Conservation (phyloP, 106 monocot genomes). For the Acanthochlamys bracteata region DNA sequence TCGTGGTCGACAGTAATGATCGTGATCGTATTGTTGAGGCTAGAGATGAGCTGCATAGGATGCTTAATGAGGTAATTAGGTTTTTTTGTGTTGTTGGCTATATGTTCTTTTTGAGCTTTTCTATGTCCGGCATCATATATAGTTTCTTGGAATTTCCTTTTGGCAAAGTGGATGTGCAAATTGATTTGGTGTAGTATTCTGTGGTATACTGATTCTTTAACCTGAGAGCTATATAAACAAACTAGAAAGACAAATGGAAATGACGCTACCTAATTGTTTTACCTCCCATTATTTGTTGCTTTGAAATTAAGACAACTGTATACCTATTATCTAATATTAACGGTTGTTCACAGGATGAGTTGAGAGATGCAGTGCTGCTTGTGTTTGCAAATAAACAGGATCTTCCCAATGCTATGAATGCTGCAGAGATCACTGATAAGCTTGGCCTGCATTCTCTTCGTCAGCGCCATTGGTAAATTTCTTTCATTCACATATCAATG, state of each 20-base stretch:
- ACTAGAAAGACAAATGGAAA: no score
- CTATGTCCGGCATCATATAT: no score
- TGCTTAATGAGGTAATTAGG: conserved; percentile 25
- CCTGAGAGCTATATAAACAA: no score
- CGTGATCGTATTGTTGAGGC: conserved; percentile 27
- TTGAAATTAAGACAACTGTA: no score
- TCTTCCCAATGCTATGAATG: conserved; percentile 52
- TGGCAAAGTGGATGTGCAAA: no score
- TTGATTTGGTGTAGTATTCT: no score
- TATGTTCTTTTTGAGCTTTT: no score
- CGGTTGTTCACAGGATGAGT: conserved; percentile 22
- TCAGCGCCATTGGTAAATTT: conserved; percentile 37
- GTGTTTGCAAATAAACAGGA: conserved; percentile 52
- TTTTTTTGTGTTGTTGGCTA: neutral
- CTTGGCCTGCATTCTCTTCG: conserved; percentile 47
- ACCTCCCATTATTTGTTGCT: no score
- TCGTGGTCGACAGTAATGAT: conserved; percentile 30
- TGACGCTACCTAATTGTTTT: no score
- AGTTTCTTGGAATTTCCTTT: no score
- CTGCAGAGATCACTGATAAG: conserved; percentile 54
- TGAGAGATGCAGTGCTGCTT: conserved; percentile 49
- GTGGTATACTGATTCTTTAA: no score
- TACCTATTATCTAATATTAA: neutral
- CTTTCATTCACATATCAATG: neutral
- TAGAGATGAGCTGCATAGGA: conserved; percentile 29